These are phyloP conservation scores for Favolaschia claudopus DNA, from an alignment of 768 basidiomycete species.

Conservation along the genomic window DNA sequence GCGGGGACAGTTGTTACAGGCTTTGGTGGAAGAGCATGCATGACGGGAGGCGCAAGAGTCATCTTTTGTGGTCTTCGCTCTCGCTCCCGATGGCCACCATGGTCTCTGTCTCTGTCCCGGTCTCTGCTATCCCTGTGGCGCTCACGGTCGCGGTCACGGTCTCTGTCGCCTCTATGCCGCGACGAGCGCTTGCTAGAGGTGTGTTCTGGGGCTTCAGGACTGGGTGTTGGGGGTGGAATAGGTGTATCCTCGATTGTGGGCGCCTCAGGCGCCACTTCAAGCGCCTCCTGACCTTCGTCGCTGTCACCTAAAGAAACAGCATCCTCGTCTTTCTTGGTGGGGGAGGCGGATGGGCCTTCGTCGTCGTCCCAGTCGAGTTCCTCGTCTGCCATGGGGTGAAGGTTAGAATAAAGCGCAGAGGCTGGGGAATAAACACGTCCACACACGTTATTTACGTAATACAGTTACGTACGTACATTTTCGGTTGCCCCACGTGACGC, in stretches of 20 bases:
- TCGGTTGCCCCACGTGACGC: no score
- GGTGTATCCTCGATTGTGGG: neutral
- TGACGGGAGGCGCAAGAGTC: constrained; percentile 16
- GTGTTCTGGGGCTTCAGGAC: neutral
- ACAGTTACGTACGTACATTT: no score
- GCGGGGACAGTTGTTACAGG: constrained; percentile 17
- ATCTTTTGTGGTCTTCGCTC: constrained; percentile 17
- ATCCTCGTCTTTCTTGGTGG: constrained; percentile 72
- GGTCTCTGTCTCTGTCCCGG: neutral
- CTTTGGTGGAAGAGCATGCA: constrained; percentile 25
- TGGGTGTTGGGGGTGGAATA: neutral
- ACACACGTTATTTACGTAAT: no score
- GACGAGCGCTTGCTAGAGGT: constrained; percentile 4
- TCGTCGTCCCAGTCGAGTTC: constrained; percentile 74
- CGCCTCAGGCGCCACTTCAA: neutral
- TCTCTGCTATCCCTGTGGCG: constrained; percentile 3
- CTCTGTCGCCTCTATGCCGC: neutral
- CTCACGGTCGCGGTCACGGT: constrained; percentile 6
- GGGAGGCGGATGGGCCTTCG: constrained; percentile 46
- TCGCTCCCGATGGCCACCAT: constrained; percentile 6
- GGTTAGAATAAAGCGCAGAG: constrained; percentile 6
- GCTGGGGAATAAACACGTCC: no score
- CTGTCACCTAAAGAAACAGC: constrained; percentile 42
- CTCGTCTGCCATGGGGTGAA: constrained; percentile 66
- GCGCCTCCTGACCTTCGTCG: constrained; percentile 15